Base-by-base conservation (phyloP, 2,329 filamentous ascomycete genomes). In the Beauveria australis region DNA sequence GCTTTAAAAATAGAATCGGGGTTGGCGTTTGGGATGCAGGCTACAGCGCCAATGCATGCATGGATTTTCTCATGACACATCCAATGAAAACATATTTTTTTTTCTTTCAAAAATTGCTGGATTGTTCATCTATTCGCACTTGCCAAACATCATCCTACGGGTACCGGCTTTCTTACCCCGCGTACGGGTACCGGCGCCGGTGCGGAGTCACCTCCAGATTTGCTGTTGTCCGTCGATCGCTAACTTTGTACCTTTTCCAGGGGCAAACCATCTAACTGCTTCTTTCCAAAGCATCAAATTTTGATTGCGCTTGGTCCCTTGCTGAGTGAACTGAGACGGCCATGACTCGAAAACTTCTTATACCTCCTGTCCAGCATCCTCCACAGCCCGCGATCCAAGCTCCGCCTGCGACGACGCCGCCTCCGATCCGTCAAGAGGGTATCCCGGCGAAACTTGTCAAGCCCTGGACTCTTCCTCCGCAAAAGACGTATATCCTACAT, bases 391-490 rank as follows among this genome's bases (percentile, higher is more conserved):
- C 33, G 33, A 37, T 37, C 5, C 33, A 37, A n/a, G 22, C 18
- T 40, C 24, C 5, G 40, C 48, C 37, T 10, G 24, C 41, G 3
- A 19, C 19, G 14, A 16, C 5, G 12, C 12, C 12, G 30, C 4
- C 19, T 24, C 28, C 49, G 14, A 18, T 26, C 28, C 26, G 22
- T 12, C 41, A 53, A 24, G 8, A 30, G 16, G 26, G 44, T 26
- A 58, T 61, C 28, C 60, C 60, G 6, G 60, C 53, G 57, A 68
- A 66, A 53, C 59, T 71, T 8, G 65, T 71, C 63, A 74, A 72
- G 62, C 72, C 72, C 1, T 75, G 73, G 73, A 71, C 68, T n/a
- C 66, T 71, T 0, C 71, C 71, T 1, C 66, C 62, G 0, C 72
- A 68, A 52, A 67, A 64, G 44, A 66, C 63, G 0, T 74, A 74